Percentiles rank a stretch among this genome's conserved stretches.
These are phyloP conservation scores for Castanospermum australe DNA, from an alignment of 306 rosid species.

Conservation along the genomic window DNA sequence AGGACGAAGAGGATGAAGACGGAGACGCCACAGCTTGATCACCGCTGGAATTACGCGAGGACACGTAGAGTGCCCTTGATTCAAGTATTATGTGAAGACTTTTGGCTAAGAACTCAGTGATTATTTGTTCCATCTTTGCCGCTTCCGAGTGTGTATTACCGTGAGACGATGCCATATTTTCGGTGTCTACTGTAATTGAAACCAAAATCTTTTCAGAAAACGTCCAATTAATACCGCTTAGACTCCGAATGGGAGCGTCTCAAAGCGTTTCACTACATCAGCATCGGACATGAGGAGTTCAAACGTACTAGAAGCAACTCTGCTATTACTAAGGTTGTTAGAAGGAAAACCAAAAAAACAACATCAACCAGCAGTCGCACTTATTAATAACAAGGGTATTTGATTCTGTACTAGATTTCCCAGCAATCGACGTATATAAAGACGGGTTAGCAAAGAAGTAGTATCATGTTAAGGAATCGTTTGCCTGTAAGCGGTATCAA, in stretches of 20 bases:
- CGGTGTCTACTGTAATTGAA: conserved; percentile 8
- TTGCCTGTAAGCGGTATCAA: neutral
- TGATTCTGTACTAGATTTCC: neutral
- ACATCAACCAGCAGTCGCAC: neutral
- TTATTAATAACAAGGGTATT: neutral
- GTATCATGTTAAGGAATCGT: neutral
- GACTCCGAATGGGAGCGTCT: neutral
- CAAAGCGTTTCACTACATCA: conserved; percentile 7
- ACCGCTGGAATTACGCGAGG: conserved; percentile 62
- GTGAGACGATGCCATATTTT: conserved; percentile 60
- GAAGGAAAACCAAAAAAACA: neutral
- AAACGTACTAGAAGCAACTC: neutral
- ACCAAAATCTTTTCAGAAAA: conserved; percentile 21
- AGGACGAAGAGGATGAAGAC: conserved; percentile 66
- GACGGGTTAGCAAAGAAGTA: neutral
- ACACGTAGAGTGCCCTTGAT: conserved; percentile 62
- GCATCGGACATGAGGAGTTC: neutral
- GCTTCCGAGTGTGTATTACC: conserved; percentile 67
- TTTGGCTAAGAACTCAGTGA: conserved; percentile 79
- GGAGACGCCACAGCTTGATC: conserved; percentile 62
- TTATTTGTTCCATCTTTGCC: conserved; percentile 66
- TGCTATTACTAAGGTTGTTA: neutral
- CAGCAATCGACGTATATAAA: neutral
- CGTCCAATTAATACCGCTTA: conserved; percentile 10
- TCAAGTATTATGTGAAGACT: conserved; percentile 77